A percentile compares a stretch with the other conserved stretches of the same genome.
Conservation (phyloP, 192 early-diverging fungal genomes). For the Mortierella antarctica region DNA sequence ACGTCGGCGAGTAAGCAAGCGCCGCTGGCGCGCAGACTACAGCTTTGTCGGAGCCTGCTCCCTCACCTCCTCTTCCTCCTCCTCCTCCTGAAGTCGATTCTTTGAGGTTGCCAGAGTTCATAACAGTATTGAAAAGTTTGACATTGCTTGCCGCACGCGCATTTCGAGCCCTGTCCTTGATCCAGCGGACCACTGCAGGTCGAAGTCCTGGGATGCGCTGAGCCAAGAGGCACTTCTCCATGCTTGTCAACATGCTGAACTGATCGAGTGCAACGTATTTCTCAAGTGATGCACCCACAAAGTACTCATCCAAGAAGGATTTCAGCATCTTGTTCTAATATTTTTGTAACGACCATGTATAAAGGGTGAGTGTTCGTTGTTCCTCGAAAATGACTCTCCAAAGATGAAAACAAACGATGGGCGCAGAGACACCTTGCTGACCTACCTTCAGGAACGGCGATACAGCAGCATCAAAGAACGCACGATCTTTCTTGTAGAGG, state of each 20-base stretch:
- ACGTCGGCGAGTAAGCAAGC: constrained; percentile 5
- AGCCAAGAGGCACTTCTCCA: constrained; percentile 60
- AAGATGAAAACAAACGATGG: background rate
- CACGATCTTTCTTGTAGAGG: constrained; percentile 56
- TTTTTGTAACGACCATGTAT: background rate
- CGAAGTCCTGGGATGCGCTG: constrained; percentile 34
- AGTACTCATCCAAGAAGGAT: constrained; percentile 60
- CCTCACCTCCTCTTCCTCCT: background rate
- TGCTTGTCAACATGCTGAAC: constrained; percentile 37
- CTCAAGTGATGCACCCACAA: constrained; percentile 43
- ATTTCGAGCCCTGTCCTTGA: constrained; percentile 30
- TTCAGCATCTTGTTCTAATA: constrained; percentile 59
- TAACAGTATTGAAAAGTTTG: constrained; percentile 41
- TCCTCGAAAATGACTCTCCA: background rate
- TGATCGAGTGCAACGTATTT: constrained; percentile 34
- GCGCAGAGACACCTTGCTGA: too few species aligned
- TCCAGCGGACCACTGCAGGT: constrained; percentile 32
- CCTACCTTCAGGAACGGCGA: constrained; percentile 57
- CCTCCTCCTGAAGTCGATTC: background rate
- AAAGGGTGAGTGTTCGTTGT: background rate
- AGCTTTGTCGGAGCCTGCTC: too few species aligned
- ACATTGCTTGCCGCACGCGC: constrained; percentile 13
- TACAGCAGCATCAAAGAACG: constrained; percentile 50
- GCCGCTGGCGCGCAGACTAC: constrained; percentile 1
- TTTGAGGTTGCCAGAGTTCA: constrained; percentile 39